These are phyloP conservation scores for Bretziella fagacearum DNA, from an alignment of 2,329 filamentous ascomycete species.

Conservation along the genomic window DNA sequence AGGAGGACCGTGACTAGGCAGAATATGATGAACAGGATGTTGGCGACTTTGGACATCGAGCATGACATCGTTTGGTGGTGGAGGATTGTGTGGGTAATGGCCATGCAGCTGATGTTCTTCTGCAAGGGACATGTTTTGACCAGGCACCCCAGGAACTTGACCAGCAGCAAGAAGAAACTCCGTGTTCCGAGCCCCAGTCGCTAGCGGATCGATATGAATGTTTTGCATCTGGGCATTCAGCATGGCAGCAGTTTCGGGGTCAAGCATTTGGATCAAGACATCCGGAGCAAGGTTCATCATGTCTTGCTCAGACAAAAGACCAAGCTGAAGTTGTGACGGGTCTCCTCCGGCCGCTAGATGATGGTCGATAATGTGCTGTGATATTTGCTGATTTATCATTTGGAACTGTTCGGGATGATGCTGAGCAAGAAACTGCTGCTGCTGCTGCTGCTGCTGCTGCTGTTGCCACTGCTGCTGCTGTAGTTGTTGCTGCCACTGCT, in stretches of 20 bases:
- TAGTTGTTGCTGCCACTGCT: not conserved
- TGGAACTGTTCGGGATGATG: not conserved
- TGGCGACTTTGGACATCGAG: not conserved
- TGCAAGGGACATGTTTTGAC: no score
- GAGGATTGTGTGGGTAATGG: not conserved
- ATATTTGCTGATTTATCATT: not conserved
- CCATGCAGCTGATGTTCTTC: no score
- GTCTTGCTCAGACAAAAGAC: not conserved
- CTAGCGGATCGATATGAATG: no score
- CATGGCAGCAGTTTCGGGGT: no score
- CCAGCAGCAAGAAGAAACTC: no score
- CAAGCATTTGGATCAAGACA: no score
- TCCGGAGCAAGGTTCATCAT: not conserved
- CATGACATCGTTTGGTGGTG: not conserved
- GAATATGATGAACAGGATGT: no score
- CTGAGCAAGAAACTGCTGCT: not conserved
- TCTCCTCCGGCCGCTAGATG: not conserved
- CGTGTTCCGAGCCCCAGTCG: no score
- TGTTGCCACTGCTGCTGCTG: not conserved
- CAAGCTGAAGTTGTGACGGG: not conserved
- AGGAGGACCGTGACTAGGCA: not conserved
- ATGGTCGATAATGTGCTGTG: conserved; percentile 1
- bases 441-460: not conserved
- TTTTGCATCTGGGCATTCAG: no score
- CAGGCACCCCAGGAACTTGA: no score